Percentiles rank a stretch among this genome's conserved stretches.
Evolutionary conservation across 345 rosid species (phyloP).

Genomic region (Barbarea vulgaris): DNA sequence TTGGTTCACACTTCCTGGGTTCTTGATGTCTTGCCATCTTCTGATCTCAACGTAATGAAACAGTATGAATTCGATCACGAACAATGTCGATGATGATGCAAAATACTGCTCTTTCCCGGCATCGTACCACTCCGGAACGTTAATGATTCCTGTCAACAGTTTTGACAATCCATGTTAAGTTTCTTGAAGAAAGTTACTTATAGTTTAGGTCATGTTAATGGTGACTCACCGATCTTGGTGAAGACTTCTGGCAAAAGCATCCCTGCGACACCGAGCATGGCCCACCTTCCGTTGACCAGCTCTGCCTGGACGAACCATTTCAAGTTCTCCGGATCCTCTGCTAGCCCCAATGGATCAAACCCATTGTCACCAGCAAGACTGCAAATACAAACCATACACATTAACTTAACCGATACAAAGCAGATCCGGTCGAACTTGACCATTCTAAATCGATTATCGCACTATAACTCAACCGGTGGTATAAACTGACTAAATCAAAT

Average conservation of each 20-base stretch:
- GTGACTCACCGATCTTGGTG: conserved; percentile 65
- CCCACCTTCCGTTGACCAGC: conserved; percentile 94
- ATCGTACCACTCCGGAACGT: conserved; percentile 81
- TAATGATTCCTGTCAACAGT: conserved; percentile 47
- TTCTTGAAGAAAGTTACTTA: not conserved
- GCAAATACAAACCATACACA: conserved; percentile 6
- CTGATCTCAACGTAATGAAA: conserved; percentile 98
- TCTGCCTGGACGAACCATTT: conserved; percentile 90
- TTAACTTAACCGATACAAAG: not conserved
- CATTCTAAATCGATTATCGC: not conserved
- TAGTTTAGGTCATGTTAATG: conserved; percentile 4
- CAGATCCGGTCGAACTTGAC: conserved; percentile 2
- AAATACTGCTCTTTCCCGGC: conserved; percentile 94
- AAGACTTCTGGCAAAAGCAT: conserved; percentile 94
- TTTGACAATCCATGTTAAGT: not conserved
- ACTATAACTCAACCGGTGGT: not conserved
- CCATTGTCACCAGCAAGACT: conserved; percentile 98
- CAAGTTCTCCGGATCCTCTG: conserved; percentile 96
- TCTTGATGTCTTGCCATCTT: conserved; percentile 98
- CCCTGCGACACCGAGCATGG: conserved; percentile 93
- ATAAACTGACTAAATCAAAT: not conserved
- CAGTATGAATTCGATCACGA: conserved; percentile 92
- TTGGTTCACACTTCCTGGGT: conserved; percentile 96
- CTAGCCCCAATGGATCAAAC: conserved; percentile 86
- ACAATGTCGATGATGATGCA: conserved; percentile 88